phyloP scores from a whole-genome alignment of 331 rosid species.

The Quercus lobata region DNA sequence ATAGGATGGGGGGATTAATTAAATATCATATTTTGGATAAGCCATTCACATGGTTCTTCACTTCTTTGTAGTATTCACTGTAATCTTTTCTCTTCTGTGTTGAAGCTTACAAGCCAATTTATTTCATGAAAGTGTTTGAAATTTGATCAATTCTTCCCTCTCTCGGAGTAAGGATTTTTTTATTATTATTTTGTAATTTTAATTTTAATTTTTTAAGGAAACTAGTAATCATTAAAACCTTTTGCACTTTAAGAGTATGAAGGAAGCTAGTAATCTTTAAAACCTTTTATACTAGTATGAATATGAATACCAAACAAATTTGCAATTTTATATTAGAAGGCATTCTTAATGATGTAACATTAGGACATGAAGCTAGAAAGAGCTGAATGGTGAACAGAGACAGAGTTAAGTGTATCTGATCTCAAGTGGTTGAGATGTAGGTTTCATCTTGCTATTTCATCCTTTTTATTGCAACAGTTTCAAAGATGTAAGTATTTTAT shows the following conservation, averaged over 20 bases:
- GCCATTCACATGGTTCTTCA: no score
- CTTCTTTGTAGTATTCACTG: neutral
- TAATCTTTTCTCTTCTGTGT: neutral
- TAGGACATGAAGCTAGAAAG: neutral
- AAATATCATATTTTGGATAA: neutral
- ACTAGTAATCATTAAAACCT: no score
- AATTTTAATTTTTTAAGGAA: no score
- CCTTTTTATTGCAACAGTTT: neutral
- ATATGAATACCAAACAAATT: neutral
- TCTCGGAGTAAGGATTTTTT: no score
- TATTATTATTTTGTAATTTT: no score
- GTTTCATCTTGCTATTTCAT: neutral
- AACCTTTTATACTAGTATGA: neutral
- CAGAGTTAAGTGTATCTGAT: neutral
- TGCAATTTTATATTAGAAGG: neutral
- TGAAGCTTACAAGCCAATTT: neutral
- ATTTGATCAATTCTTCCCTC: no score
- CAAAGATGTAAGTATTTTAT: no score
- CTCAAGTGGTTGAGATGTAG: no score
- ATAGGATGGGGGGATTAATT: neutral
- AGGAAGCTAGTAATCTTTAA: no score
- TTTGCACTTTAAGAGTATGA: no score
- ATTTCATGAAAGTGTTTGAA: neutral
- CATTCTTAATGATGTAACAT: neutral
- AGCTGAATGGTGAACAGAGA: neutral